Evolutionary conservation across 352 stramenopile species (phyloP), one percentile per base, ranked within the genome.

Genomic region (Globisporangium iwayamae): DNA sequence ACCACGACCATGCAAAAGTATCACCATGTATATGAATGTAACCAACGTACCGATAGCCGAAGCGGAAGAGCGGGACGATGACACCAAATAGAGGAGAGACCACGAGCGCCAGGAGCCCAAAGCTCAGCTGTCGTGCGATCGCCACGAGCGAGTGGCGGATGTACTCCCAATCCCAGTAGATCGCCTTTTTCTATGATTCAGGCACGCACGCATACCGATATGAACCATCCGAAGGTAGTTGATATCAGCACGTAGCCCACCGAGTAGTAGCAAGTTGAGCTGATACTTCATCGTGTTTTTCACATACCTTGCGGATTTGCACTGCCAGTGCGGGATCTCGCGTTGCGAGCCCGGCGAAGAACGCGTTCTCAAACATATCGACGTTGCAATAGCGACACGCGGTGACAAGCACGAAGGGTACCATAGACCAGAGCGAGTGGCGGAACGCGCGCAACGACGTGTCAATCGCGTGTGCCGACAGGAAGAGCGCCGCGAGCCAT

Each of bases 81-180:
- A 54, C 32, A n/a, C 57, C 57, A 13, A 63, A 38, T 13, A 63
- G 3, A 3, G 57, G 57, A 25, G 39, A 32, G 28, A 81, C 71
- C 9, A 85, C 18, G 38, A 85, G 45, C 18, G 71, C 74, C 14
- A 91, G 65, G 18, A 91, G 63, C 0, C 77, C 83, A 41, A 91
- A 90, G 25, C 62, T 68, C 6, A 74, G 67, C 28, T 91, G 83
- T 0, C 75, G 76, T 13, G 79, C 60, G 36, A 71, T 72, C 25
- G 84, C 79, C n/a, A 74, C 56, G 48, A 78, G 51, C 4, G 83
- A 53, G 57, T 91, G 83, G 34, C 65, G 67, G 13, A 84, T 68
- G 62, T 91, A 90, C 67, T 91, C 83, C 80, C 72, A 80, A 56
- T 91, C 83, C 83, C 80, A 91, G 60, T 84, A 87, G 56, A 89